phyloP scores from a whole-genome alignment of 2,329 filamentous ascomycete species.

The Colletotrichum theobromicola region DNA sequence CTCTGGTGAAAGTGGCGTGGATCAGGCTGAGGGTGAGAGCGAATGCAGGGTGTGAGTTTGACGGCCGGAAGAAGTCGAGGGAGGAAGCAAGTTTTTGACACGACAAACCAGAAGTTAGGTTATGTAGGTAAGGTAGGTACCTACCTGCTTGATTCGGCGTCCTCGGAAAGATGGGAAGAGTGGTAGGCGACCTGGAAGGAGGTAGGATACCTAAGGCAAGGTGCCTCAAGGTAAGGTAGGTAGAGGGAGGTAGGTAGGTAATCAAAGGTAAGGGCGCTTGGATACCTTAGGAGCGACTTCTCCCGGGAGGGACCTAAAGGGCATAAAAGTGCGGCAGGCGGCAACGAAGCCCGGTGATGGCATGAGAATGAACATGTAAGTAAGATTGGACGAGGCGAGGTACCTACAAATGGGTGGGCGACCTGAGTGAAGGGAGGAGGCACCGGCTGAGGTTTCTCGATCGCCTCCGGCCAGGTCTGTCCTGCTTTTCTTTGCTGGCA shows the following conservation, averaged over 20 bases:
- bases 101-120: not conserved
- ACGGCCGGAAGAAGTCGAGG: constrained; percentile 17
- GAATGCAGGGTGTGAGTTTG: not conserved
- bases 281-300: not conserved
- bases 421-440: not conserved
- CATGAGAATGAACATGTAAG: not conserved
- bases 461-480: not conserved
- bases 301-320: not conserved
- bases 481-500: not conserved
- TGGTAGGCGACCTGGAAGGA: not conserved
- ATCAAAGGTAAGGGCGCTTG: not conserved
- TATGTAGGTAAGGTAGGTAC: not conserved
- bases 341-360: not conserved
- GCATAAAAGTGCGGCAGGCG: not conserved
- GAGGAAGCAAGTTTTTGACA: constrained; percentile 32
- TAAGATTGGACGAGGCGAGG: not conserved
- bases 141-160: not conserved
- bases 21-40: not conserved
- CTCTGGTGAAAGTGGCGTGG: not conserved
- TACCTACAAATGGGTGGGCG: not conserved
- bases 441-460: not conserved
- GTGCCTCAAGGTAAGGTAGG: too few species aligned
- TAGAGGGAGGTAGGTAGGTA: not conserved
- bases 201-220: too few species aligned
- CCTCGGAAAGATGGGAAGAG: not conserved